A percentile compares a stretch with the other conserved stretches of the same genome.
Conservation (phyloP, 2,329 filamentous ascomycete species). For the Zymoseptoria ardabiliae region DNA sequence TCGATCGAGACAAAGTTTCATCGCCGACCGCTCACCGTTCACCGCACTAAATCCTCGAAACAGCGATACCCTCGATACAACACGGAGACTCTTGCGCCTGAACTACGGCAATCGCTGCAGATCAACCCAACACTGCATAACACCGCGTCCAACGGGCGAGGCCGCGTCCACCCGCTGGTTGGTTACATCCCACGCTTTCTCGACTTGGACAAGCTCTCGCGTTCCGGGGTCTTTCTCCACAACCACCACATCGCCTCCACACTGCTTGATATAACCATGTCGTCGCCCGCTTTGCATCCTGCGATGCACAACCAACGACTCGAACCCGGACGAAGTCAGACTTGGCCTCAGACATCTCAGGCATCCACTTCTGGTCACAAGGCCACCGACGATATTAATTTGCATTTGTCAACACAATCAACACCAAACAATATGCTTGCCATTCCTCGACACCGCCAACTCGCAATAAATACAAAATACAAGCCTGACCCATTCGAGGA, state of each 20-base stretch:
- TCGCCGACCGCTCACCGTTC: conserved; percentile 13
- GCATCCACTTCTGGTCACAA: conserved; percentile 6
- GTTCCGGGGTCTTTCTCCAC: neutral
- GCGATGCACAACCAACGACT: conserved; percentile 5
- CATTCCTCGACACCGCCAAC: neutral
- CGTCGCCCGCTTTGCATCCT: conserved; percentile 7
- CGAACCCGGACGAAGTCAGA: conserved; percentile 14
- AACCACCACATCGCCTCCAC: conserved; percentile 1
- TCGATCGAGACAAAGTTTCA: neutral
- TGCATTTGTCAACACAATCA: conserved; percentile 12
- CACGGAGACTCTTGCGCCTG: conserved; percentile 6
- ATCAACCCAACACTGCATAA: neutral
- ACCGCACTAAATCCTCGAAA: neutral
- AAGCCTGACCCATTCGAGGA: conserved; percentile 20
- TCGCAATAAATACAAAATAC: conserved; percentile 2
- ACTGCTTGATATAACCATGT: conserved; percentile 14
- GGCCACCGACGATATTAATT: conserved; percentile 1
- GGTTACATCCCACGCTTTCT: neutral
- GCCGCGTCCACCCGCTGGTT: neutral
- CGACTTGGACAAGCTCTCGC: neutral
- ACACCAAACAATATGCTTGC: conserved; percentile 5
- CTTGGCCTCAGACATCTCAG: conserved; percentile 15
- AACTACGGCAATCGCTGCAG: conserved; percentile 6
- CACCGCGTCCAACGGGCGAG: neutral
- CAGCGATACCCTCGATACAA: neutral